These are phyloP conservation scores for Cornus florida DNA, from an alignment of 148 eudicot species.

Conservation along the genomic window DNA sequence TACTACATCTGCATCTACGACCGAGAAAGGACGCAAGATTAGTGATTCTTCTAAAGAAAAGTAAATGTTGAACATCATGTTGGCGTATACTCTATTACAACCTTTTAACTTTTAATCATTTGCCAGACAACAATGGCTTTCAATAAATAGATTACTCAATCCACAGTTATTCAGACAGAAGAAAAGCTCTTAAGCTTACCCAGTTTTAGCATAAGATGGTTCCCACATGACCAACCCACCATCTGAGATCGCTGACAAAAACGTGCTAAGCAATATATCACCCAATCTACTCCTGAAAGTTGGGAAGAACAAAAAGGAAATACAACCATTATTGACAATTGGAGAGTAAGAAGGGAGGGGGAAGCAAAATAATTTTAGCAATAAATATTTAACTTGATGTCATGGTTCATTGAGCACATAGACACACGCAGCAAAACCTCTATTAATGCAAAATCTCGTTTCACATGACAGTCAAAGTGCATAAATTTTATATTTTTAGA, in stretches of 20 bases:
- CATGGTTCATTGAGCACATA: background rate
- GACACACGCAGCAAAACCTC: background rate
- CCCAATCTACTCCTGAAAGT: slow-evolving; percentile 17
- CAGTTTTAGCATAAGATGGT: background rate
- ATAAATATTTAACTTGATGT: background rate
- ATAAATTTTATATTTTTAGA: background rate
- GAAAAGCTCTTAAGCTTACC: background rate
- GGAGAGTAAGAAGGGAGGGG: background rate
- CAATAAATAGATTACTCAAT: background rate
- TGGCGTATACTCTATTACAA: background rate
- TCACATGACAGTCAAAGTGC: background rate
- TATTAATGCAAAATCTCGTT: background rate
- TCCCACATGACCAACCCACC: background rate
- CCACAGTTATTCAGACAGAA: background rate
- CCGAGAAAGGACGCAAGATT: background rate
- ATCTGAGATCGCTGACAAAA: background rate
- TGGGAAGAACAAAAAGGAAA: background rate
- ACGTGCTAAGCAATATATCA: slow-evolving; percentile 3
- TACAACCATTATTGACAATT: background rate
- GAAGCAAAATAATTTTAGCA: background rate
- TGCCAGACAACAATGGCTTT: background rate
- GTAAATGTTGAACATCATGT: background rate
- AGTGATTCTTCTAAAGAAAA: background rate
- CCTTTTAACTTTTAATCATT: background rate
- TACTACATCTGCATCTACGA: no score